Evolutionary conservation across 345 rosid genomes (phyloP), one percentile per base, ranked within the genome.

Genomic region (Garcia nutans): DNA sequence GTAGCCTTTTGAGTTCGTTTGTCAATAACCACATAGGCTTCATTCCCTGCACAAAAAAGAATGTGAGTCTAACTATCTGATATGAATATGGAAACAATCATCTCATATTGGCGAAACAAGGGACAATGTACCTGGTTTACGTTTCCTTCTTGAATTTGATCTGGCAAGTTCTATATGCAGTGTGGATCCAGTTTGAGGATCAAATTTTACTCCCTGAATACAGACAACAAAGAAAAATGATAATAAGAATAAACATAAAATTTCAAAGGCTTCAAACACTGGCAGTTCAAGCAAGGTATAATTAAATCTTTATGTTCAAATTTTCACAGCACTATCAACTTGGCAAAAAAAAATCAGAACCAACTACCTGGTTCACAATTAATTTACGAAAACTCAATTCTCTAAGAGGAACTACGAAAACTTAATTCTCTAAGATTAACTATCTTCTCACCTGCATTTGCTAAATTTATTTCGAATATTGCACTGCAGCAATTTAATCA

Each of bases 161-260:
- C 91, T 88, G 37, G 98, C 97, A 76, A 94, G 78, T 78, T 94
- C 97, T 77, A 94, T 88, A 85, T 89, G 98, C 77, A 92, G 79
- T 74, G 73, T 79, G 33, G 90, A 88, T 71, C 94, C 96, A 42
- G 89, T 80, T 72, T 92, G 93, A 64, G 97, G 97, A 81, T 91
- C 97, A 76, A 94, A 94, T 83, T 91, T 89, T 62, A 89, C 87
- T 68, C 94, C 97, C 97, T 92, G 73, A 6, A 83, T 28, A 79
- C 59, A 50, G 74, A 65, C 68, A 72, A 58, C 74, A 68, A 71
- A 64, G 59, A 28, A 63, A 73, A 61, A 44, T 65, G 23, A 52
- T 19, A 52, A 50, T 61, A 22, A 12, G 12, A 24, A 37, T 37
- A 37, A 37, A 59, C 50, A 24, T 10, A 19, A 8, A 28, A 57